Base-by-base conservation (phyloP, 768 basidiomycete genomes). In the Boletus rubropictus region DNA sequence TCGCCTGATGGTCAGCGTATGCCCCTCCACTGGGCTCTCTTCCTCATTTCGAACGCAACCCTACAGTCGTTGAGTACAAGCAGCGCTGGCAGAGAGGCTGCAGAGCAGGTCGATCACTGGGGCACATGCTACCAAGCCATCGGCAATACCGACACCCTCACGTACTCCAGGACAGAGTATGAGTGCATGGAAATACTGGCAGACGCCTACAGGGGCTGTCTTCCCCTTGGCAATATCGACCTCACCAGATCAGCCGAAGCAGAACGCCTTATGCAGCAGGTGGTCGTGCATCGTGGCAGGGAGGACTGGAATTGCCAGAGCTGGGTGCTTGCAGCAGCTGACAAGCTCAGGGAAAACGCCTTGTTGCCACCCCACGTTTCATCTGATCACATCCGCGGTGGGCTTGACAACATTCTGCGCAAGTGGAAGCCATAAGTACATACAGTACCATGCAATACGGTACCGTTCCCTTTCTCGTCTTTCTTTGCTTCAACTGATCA, bases 221-320 rank as follows among this genome's bases (percentile, higher is more conserved):
- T 66, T 24, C n/a, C 53, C 18, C 47, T 67, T 15, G 53, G 49
- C 14, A 36, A 56, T 25, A 54, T 67, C 18, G 52, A 59, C 31
- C 31, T 39, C 25, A 42, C 38, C 22, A 51, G 49, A 29, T 27
- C 39, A 17, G 35, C 33, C 11, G 51, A 65, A 25, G 50, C 63
- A n/a, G n/a, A n/a, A n/a, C n/a, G n/a, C n/a, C n/a, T n/a, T n/a
- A n/a, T n/a, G n/a, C n/a, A n/a, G n/a, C n/a, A 61, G 43, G 56
- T 66, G 4, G 22, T 18, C 43, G 45, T 63, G 15, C 52, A 57
- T 46, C 57, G 55, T n/a, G 55, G 52, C 42, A 62, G 49, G 32
- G 58, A 61, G 50, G 58, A 66, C 33, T 65, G 66, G 66, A 66
- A 65, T 9, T 61, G 57, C 27, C 66, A 65, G 48, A 64, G 18